Conservation (phyloP, 441 rosid genomes). For the Pelargonium myrrhifolium region DNA sequence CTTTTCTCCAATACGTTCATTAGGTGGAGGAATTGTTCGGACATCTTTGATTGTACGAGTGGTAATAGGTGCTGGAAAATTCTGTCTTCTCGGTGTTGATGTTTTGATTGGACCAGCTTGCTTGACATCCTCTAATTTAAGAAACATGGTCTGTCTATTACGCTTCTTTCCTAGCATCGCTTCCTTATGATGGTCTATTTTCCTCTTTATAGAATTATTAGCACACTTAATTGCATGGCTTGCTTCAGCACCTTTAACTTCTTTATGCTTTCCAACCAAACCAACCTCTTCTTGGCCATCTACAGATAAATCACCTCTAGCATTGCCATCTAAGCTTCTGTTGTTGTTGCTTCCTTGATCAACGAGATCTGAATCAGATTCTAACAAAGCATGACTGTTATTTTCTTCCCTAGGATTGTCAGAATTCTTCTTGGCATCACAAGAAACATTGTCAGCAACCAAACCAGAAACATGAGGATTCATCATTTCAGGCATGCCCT, state of each 20-base stretch:
- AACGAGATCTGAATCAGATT: slow-evolving; percentile 31
- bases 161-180: slow-evolving; percentile 97
- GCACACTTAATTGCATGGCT: slow-evolving; percentile 60
- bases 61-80: slow-evolving; percentile 42
- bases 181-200: slow-evolving; percentile 84
- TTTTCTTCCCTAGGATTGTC: slow-evolving; percentile 29
- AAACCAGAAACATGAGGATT: slow-evolving; percentile 25
- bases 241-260: slow-evolving; percentile 76
- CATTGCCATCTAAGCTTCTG: slow-evolving; percentile 39
- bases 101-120: slow-evolving; percentile 72
- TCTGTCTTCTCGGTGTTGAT: slow-evolving; percentile 76
- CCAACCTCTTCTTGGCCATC: slow-evolving; percentile 46
- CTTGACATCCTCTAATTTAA: slow-evolving; percentile 85
- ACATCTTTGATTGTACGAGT: slow-evolving; percentile 74
- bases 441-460: slow-evolving; percentile 21
- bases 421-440: slow-evolving; percentile 23
- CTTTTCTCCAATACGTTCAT: slow-evolving; percentile 52
- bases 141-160: slow-evolving; percentile 81
- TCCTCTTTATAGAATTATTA: slow-evolving; percentile 70
- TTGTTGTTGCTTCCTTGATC: slow-evolving; percentile 35
- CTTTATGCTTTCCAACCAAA: slow-evolving; percentile 49
- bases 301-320: slow-evolving; percentile 31
- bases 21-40: slow-evolving; percentile 36
- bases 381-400: slow-evolving; percentile 23
- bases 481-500: slow-evolving; percentile 21